A percentile compares a stretch with the other conserved stretches of the same genome.
Conservation (phyloP, 495 filamentous ascomycete species). For the Lophiotrema nucula region DNA sequence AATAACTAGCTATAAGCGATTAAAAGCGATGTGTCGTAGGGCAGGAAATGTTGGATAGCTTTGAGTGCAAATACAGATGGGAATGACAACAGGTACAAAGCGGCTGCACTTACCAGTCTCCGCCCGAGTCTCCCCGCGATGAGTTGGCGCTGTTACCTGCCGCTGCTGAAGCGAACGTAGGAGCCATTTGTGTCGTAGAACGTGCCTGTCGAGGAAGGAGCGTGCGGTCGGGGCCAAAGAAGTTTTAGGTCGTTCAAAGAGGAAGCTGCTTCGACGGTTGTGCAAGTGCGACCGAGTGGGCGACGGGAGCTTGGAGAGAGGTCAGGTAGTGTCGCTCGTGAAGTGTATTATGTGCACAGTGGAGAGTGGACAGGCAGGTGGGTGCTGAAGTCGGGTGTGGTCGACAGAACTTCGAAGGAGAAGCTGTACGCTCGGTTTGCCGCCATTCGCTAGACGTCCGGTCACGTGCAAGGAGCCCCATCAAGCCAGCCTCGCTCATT, state of each 20-base stretch:
- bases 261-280: conserved; percentile 9
- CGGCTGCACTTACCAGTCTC: conserved; percentile 40
- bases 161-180: conserved; percentile 45
- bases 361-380: conserved; percentile 1
- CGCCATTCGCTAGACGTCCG: not conserved
- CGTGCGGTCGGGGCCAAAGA: conserved; percentile 14
- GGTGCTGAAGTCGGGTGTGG: not conserved
- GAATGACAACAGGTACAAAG: not conserved
- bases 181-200: conserved; percentile 36
- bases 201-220: conserved; percentile 9
- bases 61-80: not conserved
- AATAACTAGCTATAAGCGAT: conserved; percentile 12
- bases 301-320: not conserved
- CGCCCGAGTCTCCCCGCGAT: conserved; percentile 36
- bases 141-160: conserved; percentile 39
- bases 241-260: conserved; percentile 14
- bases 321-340: conserved; percentile 6
- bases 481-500: too few relatives aligned
- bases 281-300: conserved; percentile 14
- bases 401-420: not conserved
- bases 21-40: conserved; percentile 1
- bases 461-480: not conserved
- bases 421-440: not conserved
- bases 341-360: conserved; percentile 7
- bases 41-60: not conserved